A percentile compares a stretch with the other conserved stretches of the same genome.
phyloP scores from a whole-genome alignment of 371 early-diverging fungal species.

The Mycotypha africana region DNA sequence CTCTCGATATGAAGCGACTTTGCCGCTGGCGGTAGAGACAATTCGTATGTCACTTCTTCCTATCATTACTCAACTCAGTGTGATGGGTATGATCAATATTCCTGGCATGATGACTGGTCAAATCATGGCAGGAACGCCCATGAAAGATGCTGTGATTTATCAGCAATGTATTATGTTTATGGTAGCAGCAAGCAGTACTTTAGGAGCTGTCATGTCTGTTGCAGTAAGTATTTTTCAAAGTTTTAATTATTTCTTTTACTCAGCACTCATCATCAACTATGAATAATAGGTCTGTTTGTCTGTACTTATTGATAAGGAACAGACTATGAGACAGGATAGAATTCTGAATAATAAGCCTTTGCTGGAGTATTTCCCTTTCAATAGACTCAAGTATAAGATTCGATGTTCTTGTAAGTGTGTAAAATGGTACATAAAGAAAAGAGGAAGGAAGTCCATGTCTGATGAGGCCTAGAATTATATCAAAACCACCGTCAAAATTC shows the following conservation, averaged over 20 bases:
- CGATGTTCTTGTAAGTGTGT: too few species aligned
- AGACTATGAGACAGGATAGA: constrained; percentile 52
- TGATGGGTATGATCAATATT: constrained; percentile 85
- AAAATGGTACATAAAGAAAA: too few species aligned
- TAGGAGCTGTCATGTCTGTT: constrained; percentile 61
- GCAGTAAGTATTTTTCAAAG: too few species aligned
- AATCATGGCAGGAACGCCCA: constrained; percentile 77
- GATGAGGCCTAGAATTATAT: too few species aligned
- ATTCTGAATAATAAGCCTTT: constrained; percentile 25
- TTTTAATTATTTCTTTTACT: too few species aligned
- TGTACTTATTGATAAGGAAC: constrained; percentile 54
- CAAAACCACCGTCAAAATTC: too few species aligned
- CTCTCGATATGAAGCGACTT: constrained; percentile 76
- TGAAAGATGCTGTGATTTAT: constrained; percentile 75
- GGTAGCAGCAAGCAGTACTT: constrained; percentile 66
- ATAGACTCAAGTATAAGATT: too few species aligned
- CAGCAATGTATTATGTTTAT: constrained; percentile 84
- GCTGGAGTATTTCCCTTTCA: constrained; percentile 1
- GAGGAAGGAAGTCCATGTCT: too few species aligned
- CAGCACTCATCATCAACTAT: too few species aligned
- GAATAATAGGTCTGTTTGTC: constrained; percentile 45
- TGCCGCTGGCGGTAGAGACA: constrained; percentile 70
- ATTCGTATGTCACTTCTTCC: constrained; percentile 76
- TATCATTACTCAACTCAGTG: constrained; percentile 75
- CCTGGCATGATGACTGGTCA: constrained; percentile 93